A percentile compares a stretch with the other conserved stretches of the same genome.
phyloP scores from a whole-genome alignment of 352 stramenopile species.

The Aphanomyces euteiches region DNA sequence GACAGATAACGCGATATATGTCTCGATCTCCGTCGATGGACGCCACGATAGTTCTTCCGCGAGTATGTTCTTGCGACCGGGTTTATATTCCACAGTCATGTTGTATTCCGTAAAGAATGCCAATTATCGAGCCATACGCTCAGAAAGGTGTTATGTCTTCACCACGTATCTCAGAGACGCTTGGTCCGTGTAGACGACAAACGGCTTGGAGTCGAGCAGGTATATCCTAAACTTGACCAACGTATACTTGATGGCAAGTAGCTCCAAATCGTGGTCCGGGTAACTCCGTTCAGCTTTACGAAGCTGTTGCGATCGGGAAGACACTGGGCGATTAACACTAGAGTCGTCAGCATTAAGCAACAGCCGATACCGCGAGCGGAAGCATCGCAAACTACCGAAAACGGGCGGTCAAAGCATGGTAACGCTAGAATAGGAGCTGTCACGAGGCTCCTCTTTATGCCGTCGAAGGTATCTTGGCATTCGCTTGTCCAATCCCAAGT shows the following conservation, averaged over 20 bases:
- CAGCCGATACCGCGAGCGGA: slow-evolving; percentile 33
- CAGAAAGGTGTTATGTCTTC: neutral
- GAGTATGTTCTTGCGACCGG: neutral
- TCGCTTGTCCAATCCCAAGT: slow-evolving; percentile 1
- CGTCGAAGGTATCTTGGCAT: slow-evolving; percentile 8
- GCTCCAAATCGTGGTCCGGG: slow-evolving; percentile 2
- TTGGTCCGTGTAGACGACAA: slow-evolving; percentile 23
- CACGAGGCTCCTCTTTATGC: neutral
- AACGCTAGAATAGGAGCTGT: neutral
- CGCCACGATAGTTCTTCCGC: neutral
- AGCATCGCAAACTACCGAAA: slow-evolving; percentile 36
- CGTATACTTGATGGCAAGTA: slow-evolving; percentile 12
- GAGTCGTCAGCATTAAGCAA: slow-evolving; percentile 11
- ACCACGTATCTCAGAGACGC: neutral
- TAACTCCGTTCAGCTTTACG: slow-evolving; percentile 34
- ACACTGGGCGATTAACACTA: slow-evolving; percentile 31
- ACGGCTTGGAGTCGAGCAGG: neutral
- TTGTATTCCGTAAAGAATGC: neutral
- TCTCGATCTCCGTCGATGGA: neutral
- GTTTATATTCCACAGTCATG: neutral
- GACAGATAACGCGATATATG: too few relatives aligned
- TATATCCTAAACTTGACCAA: slow-evolving; percentile 6
- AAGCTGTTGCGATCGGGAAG: slow-evolving; percentile 35
- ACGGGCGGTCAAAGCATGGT: neutral
- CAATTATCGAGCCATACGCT: neutral